A percentile compares a stretch with the other conserved stretches of the same genome.
Conservation (phyloP, 768 basidiomycete genomes). For the Kwoniella bestiolae region DNA sequence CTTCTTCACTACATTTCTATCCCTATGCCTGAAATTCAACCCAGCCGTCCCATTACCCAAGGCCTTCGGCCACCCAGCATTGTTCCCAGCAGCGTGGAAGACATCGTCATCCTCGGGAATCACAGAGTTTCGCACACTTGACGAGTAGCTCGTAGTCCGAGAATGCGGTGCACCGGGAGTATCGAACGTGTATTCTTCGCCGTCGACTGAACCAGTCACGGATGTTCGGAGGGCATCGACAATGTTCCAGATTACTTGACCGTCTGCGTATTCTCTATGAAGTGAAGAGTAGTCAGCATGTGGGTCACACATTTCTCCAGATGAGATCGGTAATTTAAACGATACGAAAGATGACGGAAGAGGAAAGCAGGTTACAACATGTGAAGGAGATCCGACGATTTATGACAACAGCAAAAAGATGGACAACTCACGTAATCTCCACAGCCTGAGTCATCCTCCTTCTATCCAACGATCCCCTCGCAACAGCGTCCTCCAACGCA, state of each 20-base stretch:
- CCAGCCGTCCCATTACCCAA: conserved; percentile 16
- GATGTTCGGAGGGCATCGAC: conserved; percentile 40
- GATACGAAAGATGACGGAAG: too few species aligned
- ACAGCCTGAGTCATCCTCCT: conserved; percentile 37
- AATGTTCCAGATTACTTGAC: conserved; percentile 48
- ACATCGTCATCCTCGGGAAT: conserved; percentile 9
- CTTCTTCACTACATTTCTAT: conserved; percentile 16
- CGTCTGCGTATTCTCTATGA: conserved; percentile 51
- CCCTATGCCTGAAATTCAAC: conserved; percentile 45
- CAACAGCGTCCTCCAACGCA: not conserved
- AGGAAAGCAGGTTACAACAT: too few species aligned
- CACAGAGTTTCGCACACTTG: conserved; percentile 11
- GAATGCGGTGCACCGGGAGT: conserved; percentile 24
- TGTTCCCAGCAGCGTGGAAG: conserved; percentile 1
- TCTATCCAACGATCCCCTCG: conserved; percentile 5
- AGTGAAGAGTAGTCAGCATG: conserved; percentile 21
- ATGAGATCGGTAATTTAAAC: too few species aligned
- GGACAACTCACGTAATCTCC: conserved; percentile 43
- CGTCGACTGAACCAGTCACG: conserved; percentile 16
- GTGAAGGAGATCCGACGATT: too few species aligned
- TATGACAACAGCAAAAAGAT: too few species aligned
- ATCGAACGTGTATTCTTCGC: conserved; percentile 24
- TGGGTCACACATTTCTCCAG: too few species aligned
- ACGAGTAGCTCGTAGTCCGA: conserved; percentile 27
- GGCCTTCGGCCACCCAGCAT: conserved; percentile 22